These are phyloP conservation scores for Rhizopogon sp. DNA, from an alignment of 768 basidiomycete species.

Conservation along the genomic window DNA sequence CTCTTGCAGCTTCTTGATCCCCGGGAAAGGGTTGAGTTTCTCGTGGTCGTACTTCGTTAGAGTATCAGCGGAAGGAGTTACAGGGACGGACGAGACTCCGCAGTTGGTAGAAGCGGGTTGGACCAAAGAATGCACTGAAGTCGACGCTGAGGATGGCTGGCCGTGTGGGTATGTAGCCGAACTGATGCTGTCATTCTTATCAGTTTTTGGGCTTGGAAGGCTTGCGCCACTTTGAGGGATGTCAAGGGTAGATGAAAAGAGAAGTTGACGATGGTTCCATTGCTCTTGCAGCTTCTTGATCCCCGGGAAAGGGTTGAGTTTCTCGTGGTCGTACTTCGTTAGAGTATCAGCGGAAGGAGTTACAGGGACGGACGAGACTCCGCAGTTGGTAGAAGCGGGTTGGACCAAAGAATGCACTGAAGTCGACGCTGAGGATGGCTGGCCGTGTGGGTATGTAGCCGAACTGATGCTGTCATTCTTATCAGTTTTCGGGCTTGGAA, in stretches of 20 bases:
- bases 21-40: slow-evolving; percentile 90
- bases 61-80: slow-evolving; percentile 59
- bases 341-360: slow-evolving; percentile 60
- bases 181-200: slow-evolving; percentile 39
- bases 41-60: slow-evolving; percentile 64
- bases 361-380: slow-evolving; percentile 75
- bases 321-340: slow-evolving; percentile 66
- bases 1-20: slow-evolving; percentile 74
- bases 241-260: slow-evolving; percentile 43
- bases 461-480: slow-evolving; percentile 35
- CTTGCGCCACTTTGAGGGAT: slow-evolving; percentile 79
- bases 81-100: slow-evolving; percentile 74
- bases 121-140: slow-evolving; percentile 54
- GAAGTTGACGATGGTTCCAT: slow-evolving; percentile 46
- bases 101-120: slow-evolving; percentile 50
- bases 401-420: slow-evolving; percentile 58
- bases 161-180: slow-evolving; percentile 33
- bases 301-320: slow-evolving; percentile 89
- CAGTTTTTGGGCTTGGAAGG: slow-evolving; percentile 55
- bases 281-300: slow-evolving; percentile 76
- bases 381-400: slow-evolving; percentile 48
- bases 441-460: slow-evolving; percentile 35
- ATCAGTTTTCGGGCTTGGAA: slow-evolving; percentile 58
- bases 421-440: slow-evolving; percentile 65
- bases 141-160: slow-evolving; percentile 66